Evolutionary conservation across 202 grass and related monocot genomes (phyloP).

Genomic region (Elaeis oleifera): DNA sequence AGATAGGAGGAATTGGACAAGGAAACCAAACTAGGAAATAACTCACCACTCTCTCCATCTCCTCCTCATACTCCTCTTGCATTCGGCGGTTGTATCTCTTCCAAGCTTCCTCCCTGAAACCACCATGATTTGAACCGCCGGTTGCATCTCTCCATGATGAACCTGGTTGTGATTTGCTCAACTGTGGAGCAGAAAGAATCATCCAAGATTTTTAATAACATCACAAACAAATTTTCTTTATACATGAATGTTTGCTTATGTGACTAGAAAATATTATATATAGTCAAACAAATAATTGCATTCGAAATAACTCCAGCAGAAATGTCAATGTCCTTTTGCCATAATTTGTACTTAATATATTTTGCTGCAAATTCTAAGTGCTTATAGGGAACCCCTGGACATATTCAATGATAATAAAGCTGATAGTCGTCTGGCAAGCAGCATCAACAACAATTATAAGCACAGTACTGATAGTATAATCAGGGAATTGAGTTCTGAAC

Average conservation of each 20-base stretch:
- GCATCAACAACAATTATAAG: no score
- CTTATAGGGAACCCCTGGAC: no score
- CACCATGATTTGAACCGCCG: constrained; percentile 40
- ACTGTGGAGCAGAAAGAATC: constrained; percentile 28
- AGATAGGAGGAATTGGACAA: constrained; percentile 3
- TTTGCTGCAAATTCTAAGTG: no score
- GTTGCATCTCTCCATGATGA: constrained; percentile 51
- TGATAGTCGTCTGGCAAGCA: no score
- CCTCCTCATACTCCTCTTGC: constrained; percentile 94
- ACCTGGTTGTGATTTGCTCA: constrained; percentile 46
- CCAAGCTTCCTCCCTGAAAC: constrained; percentile 73
- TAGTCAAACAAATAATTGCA: no score
- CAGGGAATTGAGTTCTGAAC: no score
- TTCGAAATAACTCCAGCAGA: no score
- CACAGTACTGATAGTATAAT: no score
- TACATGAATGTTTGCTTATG: not conserved
- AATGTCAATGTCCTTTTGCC: no score
- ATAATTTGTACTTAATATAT: no score
- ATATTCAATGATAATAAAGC: no score
- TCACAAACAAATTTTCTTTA: constrained; percentile 14
- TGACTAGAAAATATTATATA: not conserved
- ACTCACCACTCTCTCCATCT: constrained; percentile 96
- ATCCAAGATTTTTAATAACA: constrained; percentile 1
- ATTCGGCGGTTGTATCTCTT: constrained; percentile 82
- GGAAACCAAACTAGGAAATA: constrained; percentile 10